Base-by-base conservation (phyloP, 2,329 filamentous ascomycete genomes). In the Colletotrichum somersetense region DNA sequence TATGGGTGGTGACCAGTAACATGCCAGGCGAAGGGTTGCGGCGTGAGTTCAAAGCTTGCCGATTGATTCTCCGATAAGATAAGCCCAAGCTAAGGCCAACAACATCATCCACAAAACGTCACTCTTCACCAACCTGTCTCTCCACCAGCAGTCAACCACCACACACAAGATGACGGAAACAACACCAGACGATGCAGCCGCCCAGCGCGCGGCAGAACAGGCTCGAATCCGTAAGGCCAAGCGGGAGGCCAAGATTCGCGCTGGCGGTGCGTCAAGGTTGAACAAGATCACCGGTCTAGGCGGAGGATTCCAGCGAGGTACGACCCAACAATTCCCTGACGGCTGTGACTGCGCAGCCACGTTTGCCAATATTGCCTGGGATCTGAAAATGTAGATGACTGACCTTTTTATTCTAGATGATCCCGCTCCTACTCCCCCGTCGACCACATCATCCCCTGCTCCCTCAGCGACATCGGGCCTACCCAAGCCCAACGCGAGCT, bases 201-300 rank as follows among this genome's bases (percentile, higher is more conserved):
- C 87, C 18, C 83, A 85, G 71, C 83, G 88, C 73, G 88, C 89
- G 3, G 83, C 86, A 35, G 89, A 92, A 74, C 91, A 94, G 81
- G 91, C 91, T 48, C 90, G 93, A 58, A 85, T 94, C 70, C 91
- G 93, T 76, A 93, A 94, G 81, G 93, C 95, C 80, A 90, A 92
- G 50, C 89, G 93, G 61, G 91, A 94, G 80, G 93, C 92, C 70
- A 96, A 95, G 85, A 91, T 95, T 82, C 89, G 88, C 77, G 89
- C 91, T 62, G 91, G 91, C 72, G 93, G 92, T 69, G 89, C 90
- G 23, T 88, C 90, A 50, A 85, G 93, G 73, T 83, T 96, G 73
- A 91, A 93, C 77, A 92, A 89, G 80, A 96, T 96, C 80, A 93
- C 91, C 16, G 91, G 91, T 1, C 82, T 94, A 35, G 91, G 91